Base-by-base conservation (phyloP, 2,329 filamentous ascomycete genomes). In the Hawksworthiomyces lignivorus region DNA sequence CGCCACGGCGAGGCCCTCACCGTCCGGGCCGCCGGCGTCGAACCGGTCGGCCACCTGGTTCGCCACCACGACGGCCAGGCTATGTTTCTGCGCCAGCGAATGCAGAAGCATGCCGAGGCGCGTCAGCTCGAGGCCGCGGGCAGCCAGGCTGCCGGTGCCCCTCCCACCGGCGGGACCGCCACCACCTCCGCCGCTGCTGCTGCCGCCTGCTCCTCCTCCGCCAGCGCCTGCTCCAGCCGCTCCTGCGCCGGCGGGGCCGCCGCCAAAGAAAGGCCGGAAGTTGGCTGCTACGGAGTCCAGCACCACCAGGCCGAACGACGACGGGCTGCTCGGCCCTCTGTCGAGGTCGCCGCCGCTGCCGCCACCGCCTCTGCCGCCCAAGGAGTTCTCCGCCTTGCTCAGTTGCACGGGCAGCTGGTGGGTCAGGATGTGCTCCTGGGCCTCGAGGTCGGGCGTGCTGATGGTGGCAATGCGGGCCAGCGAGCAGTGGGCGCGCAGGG, bases 1-100 rank as follows among this genome's bases (percentile, higher is more conserved):
- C 3, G 36, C 10, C 12, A 34, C 34, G 10, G 27, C 28, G 4
- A 20, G 21, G 39, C 42, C 29, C 5, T 36, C 32, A 17, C 41
- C 33, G 7, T 29, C 14, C 4, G 22, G 17, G n/a, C 28, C 27
- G 9, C 26, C 26, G n/a, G 32, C 33, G 39, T 56, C 50, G 53
- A 98, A 94, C 5, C 88, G 82, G 63, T 98, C 92, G 6, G 87
- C 85, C 22, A 98, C 90, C 62, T 98, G 92, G 58, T 98, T 98
- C 5, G 90, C 85, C 4, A 96, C 84, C 1, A 98, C 88, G 21
- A 98, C 73, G 19, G 88, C 89, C 34, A 96, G 69, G 50, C 82
- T 72, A 55, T 94, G 70, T 31, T 73, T 75, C 28, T 77, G 75
- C 1, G 92, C 92, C 2, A 97, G 66, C 29, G 82, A 74, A 27